Base-by-base conservation (phyloP, 495 filamentous ascomycete genomes). In the Aspergillus homomorphus region DNA sequence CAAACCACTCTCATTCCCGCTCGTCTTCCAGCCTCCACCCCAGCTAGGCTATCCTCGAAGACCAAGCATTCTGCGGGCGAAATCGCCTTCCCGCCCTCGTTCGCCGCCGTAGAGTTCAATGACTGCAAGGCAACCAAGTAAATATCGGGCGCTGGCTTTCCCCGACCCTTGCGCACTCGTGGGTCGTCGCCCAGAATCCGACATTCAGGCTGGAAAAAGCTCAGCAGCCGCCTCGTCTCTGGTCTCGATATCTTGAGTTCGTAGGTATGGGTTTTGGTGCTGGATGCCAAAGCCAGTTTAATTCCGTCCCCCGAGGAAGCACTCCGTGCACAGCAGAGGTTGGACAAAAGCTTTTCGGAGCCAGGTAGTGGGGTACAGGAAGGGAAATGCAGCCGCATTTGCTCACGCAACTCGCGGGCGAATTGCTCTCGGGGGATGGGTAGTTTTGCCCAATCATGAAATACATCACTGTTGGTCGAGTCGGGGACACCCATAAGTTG, bases 1-100 rank as follows among this genome's bases (percentile, higher is more conserved):
- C 76, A 77, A 52, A 70, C 50, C 26, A 79, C 73, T 59, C 76
- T 68, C 76, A 79, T 78, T 1, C 75, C 75, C 20, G 76, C 75
- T 49, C 70, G 42, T 65, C 72, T 72, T 42, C 67, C 75, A 56
- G 76, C 75, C 59, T 75, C 72, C 4, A 77, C 74, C 15, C 76
- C 75, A 48, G 65, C 65, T 15, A 77, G 59, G 28, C 67, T 72
- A 69, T 79, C 75, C 61, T 77, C 76, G 53, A 77, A 77, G 9
- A 79, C 76, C 56, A 77, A 60, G 65, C 73, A 79, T 57, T 79
- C 75, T 12, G 63, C 56, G 2, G 66, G 54, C 42, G 45, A 59
- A 9, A 76, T 62, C 8, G 33, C 22, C 3, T 42, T 38, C 45
- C 62, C 61, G 7, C 67, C 66, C 14, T 16, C 4, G 4, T 28